Conservation (phyloP, 2,329 filamentous ascomycete genomes). For the Fusarium lyarnte region DNA sequence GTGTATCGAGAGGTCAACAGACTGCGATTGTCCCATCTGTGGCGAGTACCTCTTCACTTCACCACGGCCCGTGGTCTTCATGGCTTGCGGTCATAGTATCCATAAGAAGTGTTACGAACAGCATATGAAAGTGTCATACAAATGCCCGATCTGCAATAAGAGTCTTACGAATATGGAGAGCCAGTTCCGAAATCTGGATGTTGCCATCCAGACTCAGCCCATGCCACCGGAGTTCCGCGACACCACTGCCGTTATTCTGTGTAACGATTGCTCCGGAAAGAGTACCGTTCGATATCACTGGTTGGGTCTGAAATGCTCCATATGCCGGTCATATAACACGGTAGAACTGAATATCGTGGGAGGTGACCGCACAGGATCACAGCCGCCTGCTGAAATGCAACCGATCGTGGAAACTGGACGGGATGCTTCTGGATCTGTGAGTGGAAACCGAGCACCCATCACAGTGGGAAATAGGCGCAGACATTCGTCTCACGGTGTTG, state of each 20-base stretch:
- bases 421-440: conserved; percentile 20
- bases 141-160: conserved; percentile 95
- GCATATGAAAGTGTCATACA: conserved; percentile 90
- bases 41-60: conserved; percentile 97
- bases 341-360: conserved; percentile 71
- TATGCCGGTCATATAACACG: conserved; percentile 76
- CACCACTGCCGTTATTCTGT: conserved; percentile 84
- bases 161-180: conserved; percentile 98
- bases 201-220: conserved; percentile 86
- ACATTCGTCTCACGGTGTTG: conserved; percentile 52
- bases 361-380: conserved; percentile 43
- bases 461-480: conserved; percentile 46
- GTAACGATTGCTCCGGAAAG: conserved; percentile 93
- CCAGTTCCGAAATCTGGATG: conserved; percentile 89
- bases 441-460: conserved; percentile 24
- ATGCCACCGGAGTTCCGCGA: conserved; percentile 88
- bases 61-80: conserved; percentile 86
- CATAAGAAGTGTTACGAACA: conserved; percentile 89
- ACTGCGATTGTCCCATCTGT: conserved; percentile 97
- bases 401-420: conserved; percentile 14
- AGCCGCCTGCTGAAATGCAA: conserved; percentile 36
- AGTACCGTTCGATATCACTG: conserved; percentile 92
- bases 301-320: conserved; percentile 88
- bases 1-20: conserved; percentile 92
- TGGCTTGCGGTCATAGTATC: conserved; percentile 96